Conservation (phyloP, 2,329 filamentous ascomycete genomes). For the Arthrobotrys conoides region DNA sequence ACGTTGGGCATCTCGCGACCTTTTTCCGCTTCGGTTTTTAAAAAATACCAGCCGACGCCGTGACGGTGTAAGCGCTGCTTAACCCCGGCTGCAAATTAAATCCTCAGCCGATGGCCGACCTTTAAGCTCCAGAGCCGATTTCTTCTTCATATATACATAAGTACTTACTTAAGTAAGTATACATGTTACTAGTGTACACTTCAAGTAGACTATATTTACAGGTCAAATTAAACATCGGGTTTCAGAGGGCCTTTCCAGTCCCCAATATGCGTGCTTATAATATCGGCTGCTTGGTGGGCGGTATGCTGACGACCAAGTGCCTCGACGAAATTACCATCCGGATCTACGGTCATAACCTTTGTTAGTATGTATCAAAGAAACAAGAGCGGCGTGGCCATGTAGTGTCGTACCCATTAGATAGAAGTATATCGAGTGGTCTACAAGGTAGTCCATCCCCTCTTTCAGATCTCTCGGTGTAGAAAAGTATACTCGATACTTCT, state of each 20-base stretch:
- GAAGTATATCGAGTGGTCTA: slow-evolving; percentile 99
- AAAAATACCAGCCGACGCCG: slow-evolving; percentile 40
- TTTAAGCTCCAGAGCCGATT: not conserved
- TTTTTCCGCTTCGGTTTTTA: slow-evolving; percentile 53
- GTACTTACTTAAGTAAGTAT: too few species aligned
- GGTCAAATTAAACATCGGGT: not conserved
- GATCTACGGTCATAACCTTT: slow-evolving; percentile 76
- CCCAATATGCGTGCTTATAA: slow-evolving; percentile 88
- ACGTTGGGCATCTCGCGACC: slow-evolving; percentile 55
- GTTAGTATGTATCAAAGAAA: slow-evolving; percentile 8
- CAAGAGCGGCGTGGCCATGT: not conserved
- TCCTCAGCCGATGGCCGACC: slow-evolving; percentile 1
- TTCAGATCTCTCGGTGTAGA: slow-evolving; percentile 89
- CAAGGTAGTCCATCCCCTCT: slow-evolving; percentile 94
- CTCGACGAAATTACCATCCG: slow-evolving; percentile 97
- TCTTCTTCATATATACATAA: slow-evolving; percentile 14
- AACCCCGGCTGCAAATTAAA: slow-evolving; percentile 44
- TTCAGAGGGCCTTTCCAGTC: slow-evolving; percentile 74
- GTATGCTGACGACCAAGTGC: slow-evolving; percentile 95
- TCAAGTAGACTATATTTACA: slow-evolving; percentile 12
- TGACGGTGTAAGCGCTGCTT: slow-evolving; percentile 19
- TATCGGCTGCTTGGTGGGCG: slow-evolving; percentile 83
- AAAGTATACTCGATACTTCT: slow-evolving; percentile 97
- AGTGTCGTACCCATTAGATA: slow-evolving; percentile 84
- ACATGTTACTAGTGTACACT: slow-evolving; percentile 12